phyloP scores from a whole-genome alignment of 495 filamentous ascomycete species.

The Glutinoglossum americanum region DNA sequence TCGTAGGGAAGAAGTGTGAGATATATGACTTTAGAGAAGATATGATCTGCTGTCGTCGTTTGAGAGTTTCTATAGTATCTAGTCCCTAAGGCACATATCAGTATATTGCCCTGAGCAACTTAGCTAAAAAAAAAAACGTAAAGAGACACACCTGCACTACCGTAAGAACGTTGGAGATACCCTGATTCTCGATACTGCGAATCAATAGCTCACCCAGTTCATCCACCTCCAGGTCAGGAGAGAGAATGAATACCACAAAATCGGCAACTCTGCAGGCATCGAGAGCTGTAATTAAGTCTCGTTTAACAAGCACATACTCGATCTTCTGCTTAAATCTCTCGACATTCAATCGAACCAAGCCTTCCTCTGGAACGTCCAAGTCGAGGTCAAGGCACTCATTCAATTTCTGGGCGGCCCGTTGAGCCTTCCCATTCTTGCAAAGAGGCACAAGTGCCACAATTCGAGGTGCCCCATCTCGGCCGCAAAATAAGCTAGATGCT shows the following conservation, averaged over 20 bases:
- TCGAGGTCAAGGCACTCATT: conserved; percentile 58
- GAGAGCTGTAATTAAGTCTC: conserved; percentile 50
- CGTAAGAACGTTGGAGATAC: conserved; percentile 66
- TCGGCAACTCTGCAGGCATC: conserved; percentile 80
- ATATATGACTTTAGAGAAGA: conserved; percentile 74
- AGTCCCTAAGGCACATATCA: conserved; percentile 22
- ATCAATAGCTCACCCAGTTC: conserved; percentile 60
- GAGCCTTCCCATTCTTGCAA: conserved; percentile 43
- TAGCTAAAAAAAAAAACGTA: background rate
- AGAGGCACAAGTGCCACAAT: conserved; percentile 84
- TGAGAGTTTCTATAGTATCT: conserved; percentile 52
- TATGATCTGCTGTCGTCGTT: conserved; percentile 51
- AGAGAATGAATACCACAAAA: conserved; percentile 68
- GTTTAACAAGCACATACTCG: conserved; percentile 51
- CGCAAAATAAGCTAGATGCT: conserved; percentile 57
- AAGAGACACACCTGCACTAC: conserved; percentile 35
- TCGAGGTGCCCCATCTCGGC: conserved; percentile 65
- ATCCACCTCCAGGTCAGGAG: conserved; percentile 63
- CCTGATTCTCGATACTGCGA: conserved; percentile 74
- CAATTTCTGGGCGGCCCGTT: conserved; percentile 42
- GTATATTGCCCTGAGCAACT: background rate
- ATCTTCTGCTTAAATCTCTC: conserved; percentile 87
- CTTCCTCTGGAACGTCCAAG: conserved; percentile 36
- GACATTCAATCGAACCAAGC: conserved; percentile 40
- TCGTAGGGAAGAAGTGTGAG: conserved; percentile 73